phyloP scores from a whole-genome alignment of 306 rosid genomes.

The Begonia masoniana region DNA sequence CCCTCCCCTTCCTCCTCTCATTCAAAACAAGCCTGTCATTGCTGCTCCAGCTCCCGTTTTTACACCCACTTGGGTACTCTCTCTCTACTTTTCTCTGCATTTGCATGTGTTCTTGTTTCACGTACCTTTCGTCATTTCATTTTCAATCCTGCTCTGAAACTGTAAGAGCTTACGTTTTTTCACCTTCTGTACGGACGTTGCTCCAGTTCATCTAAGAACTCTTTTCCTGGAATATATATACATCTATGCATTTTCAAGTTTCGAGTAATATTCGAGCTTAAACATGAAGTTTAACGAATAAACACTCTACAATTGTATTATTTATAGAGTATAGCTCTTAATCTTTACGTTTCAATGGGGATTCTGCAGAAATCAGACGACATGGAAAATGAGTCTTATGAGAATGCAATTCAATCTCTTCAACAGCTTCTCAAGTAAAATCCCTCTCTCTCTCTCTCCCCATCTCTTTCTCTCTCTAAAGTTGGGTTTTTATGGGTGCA shows the following conservation, averaged over 20 bases:
- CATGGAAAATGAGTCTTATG: slow-evolving; percentile 72
- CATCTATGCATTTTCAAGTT: too few relatives aligned
- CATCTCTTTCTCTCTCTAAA: too few relatives aligned
- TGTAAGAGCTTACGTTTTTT: too few relatives aligned
- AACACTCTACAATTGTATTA: too few relatives aligned
- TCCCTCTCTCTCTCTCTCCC: neutral
- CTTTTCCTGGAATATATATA: too few relatives aligned
- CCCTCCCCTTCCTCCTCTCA: slow-evolving; percentile 45
- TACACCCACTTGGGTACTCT: slow-evolving; percentile 54
- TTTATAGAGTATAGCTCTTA: neutral
- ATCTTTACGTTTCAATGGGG: neutral
- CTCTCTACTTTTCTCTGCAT: neutral
- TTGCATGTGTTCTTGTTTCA: neutral
- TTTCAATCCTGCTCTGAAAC: too few relatives aligned
- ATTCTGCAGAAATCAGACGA: slow-evolving; percentile 40
- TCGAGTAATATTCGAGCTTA: too few relatives aligned
- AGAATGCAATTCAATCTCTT: slow-evolving; percentile 74
- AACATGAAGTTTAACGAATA: too few relatives aligned
- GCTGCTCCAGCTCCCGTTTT: slow-evolving; percentile 62
- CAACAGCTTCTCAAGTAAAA: slow-evolving; percentile 65
- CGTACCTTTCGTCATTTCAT: neutral
- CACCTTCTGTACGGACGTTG: too few relatives aligned
- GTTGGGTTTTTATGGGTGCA: slow-evolving; percentile 9
- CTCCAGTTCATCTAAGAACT: too few relatives aligned
- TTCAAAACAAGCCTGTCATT: slow-evolving; percentile 68